Evolutionary conservation across 192 early-diverging fungal species (phyloP).

Genomic region (Backusella parvicylindrica): DNA sequence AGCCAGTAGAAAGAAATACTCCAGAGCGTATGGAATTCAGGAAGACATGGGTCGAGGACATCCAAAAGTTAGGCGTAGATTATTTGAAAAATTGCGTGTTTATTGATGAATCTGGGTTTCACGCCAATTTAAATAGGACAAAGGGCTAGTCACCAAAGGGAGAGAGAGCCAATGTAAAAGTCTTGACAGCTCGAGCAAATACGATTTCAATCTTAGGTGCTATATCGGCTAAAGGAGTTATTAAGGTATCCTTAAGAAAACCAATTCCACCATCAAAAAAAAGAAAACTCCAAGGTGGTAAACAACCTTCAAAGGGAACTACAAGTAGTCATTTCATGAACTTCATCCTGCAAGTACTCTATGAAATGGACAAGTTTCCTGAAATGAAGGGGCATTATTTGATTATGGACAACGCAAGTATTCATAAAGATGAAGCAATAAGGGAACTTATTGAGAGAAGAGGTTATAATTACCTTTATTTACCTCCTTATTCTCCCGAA

Average conservation of each 20-base stretch:
- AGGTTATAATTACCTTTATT: neutral
- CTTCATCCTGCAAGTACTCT: neutral
- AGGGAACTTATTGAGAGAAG: neutral
- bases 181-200: neutral
- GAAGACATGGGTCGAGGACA: neutral
- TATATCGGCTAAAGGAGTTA: conserved; percentile 4
- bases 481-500: neutral
- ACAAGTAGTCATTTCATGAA: neutral
- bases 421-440: neutral
- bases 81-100: conserved; percentile 19
- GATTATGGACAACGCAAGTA: conserved; percentile 10
- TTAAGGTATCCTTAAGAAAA: conserved; percentile 13
- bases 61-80: neutral
- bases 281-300: neutral
- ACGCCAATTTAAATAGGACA: conserved; percentile 14
- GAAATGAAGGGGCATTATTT: conserved; percentile 14
- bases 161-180: conserved; percentile 1
- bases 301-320: neutral
- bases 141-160: conserved; percentile 7
- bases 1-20: conserved; percentile 3
- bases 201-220: conserved; percentile 9
- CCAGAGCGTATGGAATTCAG: neutral
- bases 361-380: conserved; percentile 5
- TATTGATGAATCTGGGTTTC: conserved; percentile 27
- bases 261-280: neutral